Conservation (phyloP, 2,329 filamentous ascomycete genomes). For the Neonectria faginata region DNA sequence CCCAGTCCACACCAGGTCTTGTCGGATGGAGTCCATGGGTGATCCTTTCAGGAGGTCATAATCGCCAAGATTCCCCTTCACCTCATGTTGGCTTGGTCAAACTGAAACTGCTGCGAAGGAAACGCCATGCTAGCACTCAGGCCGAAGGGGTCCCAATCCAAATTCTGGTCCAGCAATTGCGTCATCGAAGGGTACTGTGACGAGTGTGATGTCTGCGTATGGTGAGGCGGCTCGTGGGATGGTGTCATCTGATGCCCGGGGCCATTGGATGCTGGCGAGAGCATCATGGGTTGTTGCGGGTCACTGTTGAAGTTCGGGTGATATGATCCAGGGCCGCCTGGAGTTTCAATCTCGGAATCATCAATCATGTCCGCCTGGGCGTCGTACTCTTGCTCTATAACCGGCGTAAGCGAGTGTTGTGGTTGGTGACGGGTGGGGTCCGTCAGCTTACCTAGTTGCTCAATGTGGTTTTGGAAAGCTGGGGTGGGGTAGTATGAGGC, state of each 20-base stretch:
- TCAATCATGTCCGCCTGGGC: constrained; percentile 90
- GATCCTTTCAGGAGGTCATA: constrained; percentile 8
- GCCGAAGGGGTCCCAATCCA: constrained; percentile 94
- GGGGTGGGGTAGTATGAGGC: constrained; percentile 82
- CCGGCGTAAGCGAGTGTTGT: constrained; percentile 74
- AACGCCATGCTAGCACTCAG: constrained; percentile 96
- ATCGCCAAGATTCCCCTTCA: constrained; percentile 41
- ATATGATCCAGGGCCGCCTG: constrained; percentile 74
- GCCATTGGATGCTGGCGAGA: constrained; percentile 56
- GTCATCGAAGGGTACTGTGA: constrained; percentile 72
- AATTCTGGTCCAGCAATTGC: constrained; percentile 78
- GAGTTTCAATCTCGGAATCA: constrained; percentile 78
- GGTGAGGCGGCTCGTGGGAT: constrained; percentile 54
- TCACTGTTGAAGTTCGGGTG: constrained; percentile 64
- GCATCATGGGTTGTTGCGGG: constrained; percentile 56
- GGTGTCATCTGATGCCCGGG: constrained; percentile 53
- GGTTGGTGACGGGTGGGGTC: constrained; percentile 58
- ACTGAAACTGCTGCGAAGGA: constrained; percentile 84
- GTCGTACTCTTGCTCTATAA: constrained; percentile 96
- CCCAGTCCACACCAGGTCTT: neutral
- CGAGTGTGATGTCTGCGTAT: constrained; percentile 46
- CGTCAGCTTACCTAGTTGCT: constrained; percentile 90
- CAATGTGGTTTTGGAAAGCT: constrained; percentile 90
- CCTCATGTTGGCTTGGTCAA: constrained; percentile 70
- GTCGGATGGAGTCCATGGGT: neutral